Percentiles rank a stretch among this genome's conserved stretches.
phyloP scores from a whole-genome alignment of 306 rosid species.

The Hippophae tibetana region DNA sequence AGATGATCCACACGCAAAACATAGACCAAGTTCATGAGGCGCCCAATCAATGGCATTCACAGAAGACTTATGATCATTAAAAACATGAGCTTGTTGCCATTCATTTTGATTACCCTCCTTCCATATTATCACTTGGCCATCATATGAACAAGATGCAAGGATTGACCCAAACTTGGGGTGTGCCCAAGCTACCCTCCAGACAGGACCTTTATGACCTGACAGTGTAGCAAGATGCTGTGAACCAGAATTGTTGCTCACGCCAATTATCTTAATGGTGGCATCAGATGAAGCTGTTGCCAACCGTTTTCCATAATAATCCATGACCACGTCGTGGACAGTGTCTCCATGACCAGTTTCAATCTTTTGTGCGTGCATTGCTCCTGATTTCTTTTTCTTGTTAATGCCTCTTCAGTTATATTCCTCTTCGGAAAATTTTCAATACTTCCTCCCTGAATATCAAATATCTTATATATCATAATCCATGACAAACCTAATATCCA shows the following conservation, averaged over 20 bases:
- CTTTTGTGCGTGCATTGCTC: slow-evolving; percentile 65
- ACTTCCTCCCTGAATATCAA: slow-evolving; percentile 1
- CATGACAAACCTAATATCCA: background rate
- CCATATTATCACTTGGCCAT: slow-evolving; percentile 75
- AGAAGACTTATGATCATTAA: slow-evolving; percentile 67
- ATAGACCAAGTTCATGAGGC: slow-evolving; percentile 84
- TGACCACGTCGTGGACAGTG: slow-evolving; percentile 61
- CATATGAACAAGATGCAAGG: slow-evolving; percentile 83
- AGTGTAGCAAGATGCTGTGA: slow-evolving; percentile 80
- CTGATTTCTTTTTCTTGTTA: slow-evolving; percentile 2
- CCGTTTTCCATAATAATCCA: slow-evolving; percentile 90
- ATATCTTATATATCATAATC: slow-evolving; percentile 1
- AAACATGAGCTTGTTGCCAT: slow-evolving; percentile 77
- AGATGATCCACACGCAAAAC: slow-evolving; percentile 83
- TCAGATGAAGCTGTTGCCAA: slow-evolving; percentile 88
- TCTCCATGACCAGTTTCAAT: slow-evolving; percentile 90
- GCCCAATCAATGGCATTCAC: slow-evolving; percentile 96
- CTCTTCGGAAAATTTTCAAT: background rate
- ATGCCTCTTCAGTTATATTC: background rate
- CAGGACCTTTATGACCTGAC: slow-evolving; percentile 75
- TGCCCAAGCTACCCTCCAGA: slow-evolving; percentile 94
- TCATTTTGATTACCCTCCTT: slow-evolving; percentile 86
- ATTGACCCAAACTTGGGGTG: slow-evolving; percentile 87
- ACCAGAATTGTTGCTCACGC: slow-evolving; percentile 48
- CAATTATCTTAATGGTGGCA: slow-evolving; percentile 65